A percentile compares a stretch with the other conserved stretches of the same genome.
phyloP scores from a whole-genome alignment of 306 rosid species.

The Cyamopsis tetragonoloba region DNA sequence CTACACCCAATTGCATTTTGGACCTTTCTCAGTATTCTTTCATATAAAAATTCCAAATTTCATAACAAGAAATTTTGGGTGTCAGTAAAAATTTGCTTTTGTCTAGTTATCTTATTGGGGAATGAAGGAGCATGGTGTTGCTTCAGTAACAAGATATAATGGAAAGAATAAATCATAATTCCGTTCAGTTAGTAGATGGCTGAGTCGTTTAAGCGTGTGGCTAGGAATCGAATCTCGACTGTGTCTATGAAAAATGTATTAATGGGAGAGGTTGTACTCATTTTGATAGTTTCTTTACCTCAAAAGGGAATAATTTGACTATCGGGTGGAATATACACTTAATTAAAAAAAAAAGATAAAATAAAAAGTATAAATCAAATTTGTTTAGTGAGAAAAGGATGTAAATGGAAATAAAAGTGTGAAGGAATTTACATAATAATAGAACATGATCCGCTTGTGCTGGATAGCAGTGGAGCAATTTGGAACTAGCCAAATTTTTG shows the following conservation, averaged over 20 bases:
- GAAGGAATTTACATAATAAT: neutral
- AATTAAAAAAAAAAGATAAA: too few species aligned
- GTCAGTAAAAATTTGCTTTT: slow-evolving; percentile 6
- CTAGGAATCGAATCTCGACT: too few species aligned
- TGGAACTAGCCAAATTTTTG: neutral
- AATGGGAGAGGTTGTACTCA: too few species aligned
- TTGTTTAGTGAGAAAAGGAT: neutral
- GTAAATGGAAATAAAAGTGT: neutral
- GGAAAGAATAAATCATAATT: too few species aligned
- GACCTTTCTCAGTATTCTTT: neutral
- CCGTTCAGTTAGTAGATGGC: too few species aligned
- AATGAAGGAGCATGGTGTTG: neutral
- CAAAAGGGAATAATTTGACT: too few species aligned
- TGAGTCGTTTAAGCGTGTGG: too few species aligned
- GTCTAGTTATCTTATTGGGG: neutral
- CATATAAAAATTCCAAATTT: neutral
- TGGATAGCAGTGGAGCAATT: neutral
- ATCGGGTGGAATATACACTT: too few species aligned
- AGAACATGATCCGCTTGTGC: neutral
- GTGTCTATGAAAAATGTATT: too few species aligned
- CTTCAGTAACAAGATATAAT: slow-evolving; percentile 16
- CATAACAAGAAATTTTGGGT: neutral
- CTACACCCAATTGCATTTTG: slow-evolving; percentile 24
- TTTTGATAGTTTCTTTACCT: too few species aligned
- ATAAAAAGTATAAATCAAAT: neutral